Conservation (phyloP, 1,284 basidiomycete genomes). For the Irpex rosettiformis region DNA sequence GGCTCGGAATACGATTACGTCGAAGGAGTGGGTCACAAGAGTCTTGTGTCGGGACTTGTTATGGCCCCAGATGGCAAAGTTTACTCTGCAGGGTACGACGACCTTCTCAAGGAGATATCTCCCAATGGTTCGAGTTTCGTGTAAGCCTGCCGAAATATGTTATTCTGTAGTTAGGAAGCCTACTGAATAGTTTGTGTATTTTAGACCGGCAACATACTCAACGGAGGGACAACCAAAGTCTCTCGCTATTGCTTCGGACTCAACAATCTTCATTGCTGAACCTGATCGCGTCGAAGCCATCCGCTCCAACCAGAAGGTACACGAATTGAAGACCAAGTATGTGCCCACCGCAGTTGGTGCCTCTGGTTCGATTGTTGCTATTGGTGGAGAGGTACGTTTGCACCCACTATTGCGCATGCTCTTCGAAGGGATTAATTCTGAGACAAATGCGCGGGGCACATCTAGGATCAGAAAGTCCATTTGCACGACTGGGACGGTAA, state of each 20-base stretch:
- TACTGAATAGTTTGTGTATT: background rate
- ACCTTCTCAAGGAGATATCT: constrained; percentile 67
- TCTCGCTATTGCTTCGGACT: constrained; percentile 57
- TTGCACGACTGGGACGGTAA: constrained; percentile 72
- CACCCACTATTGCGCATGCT: background rate
- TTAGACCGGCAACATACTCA: constrained; percentile 43
- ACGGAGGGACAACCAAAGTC: constrained; percentile 73
- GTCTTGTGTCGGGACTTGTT: constrained; percentile 66
- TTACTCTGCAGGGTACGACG: constrained; percentile 79
- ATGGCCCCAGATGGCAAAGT: constrained; percentile 48
- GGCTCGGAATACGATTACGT: constrained; percentile 46
- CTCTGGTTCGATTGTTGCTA: constrained; percentile 52
- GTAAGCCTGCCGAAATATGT: constrained; percentile 39
- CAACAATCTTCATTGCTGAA: constrained; percentile 74
- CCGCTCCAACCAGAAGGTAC: constrained; percentile 62
- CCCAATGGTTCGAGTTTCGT: constrained; percentile 42
- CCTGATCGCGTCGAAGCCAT: constrained; percentile 64
- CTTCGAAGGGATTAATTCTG: no score
- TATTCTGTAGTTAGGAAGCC: background rate
- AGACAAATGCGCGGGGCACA: no score
- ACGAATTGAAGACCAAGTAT: constrained; percentile 51
- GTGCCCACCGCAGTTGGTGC: constrained; percentile 58
- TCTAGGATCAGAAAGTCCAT: constrained; percentile 77
- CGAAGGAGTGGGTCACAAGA: constrained; percentile 68
- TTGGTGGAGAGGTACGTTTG: constrained; percentile 70